Percentiles rank a stretch among this genome's conserved stretches.
These are phyloP conservation scores for Vanrija pseudolonga DNA, from an alignment of 1,284 basidiomycete genomes.

Conservation along the genomic window DNA sequence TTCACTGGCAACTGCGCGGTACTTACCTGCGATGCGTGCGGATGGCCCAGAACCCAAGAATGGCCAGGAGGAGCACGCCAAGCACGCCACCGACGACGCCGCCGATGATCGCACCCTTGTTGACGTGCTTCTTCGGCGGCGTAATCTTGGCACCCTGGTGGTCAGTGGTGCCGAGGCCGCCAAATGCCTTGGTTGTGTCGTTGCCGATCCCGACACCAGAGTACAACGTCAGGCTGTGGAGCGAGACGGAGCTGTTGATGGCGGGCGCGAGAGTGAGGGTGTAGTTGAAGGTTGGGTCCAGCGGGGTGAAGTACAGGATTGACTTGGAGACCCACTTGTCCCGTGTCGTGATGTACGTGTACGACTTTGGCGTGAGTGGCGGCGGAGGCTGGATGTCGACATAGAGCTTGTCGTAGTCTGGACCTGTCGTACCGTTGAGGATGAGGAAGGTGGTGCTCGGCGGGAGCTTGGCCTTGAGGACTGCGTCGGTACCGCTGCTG, in stretches of 20 bases:
- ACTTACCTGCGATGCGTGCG: constrained; percentile 22
- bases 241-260: not conserved
- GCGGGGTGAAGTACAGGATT: not conserved
- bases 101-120: constrained; percentile 40
- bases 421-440: not conserved
- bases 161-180: not conserved
- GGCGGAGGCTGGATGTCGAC: not conserved
- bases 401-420: not conserved
- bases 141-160: no score
- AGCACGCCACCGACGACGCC: constrained; percentile 45
- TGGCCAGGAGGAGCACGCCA: constrained; percentile 28
- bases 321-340: constrained; percentile 1
- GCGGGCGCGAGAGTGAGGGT: not conserved
- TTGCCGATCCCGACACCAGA: not conserved
- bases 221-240: not conserved
- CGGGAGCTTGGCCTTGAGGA: not conserved
- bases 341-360: not conserved
- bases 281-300: constrained; percentile 1
- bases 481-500: not conserved
- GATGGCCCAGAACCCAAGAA: constrained; percentile 33
- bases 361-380: not conserved
- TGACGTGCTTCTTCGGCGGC: constrained; percentile 15
- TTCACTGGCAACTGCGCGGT: no score
- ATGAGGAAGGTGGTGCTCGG: not conserved
- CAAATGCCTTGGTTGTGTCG: not conserved